Evolutionary conservation across 2,329 filamentous ascomycete species (phyloP).

Genomic region (Phoma sp.): DNA sequence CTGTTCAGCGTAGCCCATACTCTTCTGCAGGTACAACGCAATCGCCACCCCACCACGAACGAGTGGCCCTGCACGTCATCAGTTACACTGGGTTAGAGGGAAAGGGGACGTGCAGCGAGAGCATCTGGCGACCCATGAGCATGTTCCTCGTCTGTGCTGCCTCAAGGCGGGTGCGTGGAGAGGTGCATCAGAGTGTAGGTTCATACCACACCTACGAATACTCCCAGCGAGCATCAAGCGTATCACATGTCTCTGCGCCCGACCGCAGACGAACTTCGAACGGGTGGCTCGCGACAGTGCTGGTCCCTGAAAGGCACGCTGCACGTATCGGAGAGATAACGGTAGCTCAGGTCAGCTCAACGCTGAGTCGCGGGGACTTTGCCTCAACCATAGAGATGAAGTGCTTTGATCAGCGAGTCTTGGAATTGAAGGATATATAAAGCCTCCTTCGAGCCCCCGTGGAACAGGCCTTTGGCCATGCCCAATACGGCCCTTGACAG

Average conservation of each 20-base stretch:
- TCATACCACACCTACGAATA: neutral
- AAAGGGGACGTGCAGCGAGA: conserved; percentile 15
- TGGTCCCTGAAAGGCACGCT: conserved; percentile 10
- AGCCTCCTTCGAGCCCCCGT: conserved; percentile 35
- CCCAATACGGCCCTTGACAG: conserved; percentile 34
- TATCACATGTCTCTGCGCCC: conserved; percentile 7
- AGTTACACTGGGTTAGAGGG: conserved; percentile 10
- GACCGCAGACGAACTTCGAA: neutral
- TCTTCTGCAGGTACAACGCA: conserved; percentile 45
- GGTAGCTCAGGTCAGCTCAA: conserved; percentile 20
- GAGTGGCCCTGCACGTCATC: conserved; percentile 27
- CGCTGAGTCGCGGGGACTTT: conserved; percentile 8
- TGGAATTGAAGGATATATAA: conserved; percentile 34
- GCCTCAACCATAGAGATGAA: conserved; percentile 20
- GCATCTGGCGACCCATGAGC: neutral
- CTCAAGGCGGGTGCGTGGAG: neutral
- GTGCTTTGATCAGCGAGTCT: conserved; percentile 33
- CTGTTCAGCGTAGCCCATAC: conserved; percentile 27
- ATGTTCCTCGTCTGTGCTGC: conserved; percentile 5
- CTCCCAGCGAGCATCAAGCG: neutral
- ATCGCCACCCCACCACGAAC: conserved; percentile 28
- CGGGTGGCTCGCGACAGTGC: conserved; percentile 1
- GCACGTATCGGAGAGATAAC: conserved; percentile 17
- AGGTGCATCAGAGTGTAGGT: neutral
- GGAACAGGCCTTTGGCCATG: conserved; percentile 30